Conservation (phyloP, 2,329 filamentous ascomycete genomes). For the Penicillium frequentans region DNA sequence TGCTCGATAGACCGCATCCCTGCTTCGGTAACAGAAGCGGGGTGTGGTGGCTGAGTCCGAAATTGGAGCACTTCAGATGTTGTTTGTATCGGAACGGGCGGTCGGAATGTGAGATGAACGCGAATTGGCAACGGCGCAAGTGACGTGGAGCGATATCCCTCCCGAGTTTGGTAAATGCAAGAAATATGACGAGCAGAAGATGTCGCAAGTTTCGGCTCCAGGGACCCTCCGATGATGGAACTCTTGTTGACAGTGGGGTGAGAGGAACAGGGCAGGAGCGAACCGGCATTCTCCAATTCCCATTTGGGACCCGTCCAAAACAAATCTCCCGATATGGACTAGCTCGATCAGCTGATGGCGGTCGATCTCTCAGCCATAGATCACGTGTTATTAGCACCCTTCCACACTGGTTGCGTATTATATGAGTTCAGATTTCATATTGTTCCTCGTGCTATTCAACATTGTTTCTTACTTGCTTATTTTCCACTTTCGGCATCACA, state of each 20-base stretch:
- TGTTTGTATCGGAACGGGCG: constrained; percentile 1
- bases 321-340: constrained; percentile 43
- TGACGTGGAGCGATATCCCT: neutral
- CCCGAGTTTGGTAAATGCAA: neutral
- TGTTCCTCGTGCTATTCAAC: neutral
- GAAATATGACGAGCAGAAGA: neutral
- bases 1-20: constrained; percentile 42
- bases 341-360: constrained; percentile 12
- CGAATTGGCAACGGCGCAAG: neutral
- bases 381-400: constrained; percentile 7
- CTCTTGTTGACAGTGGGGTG: constrained; percentile 26
- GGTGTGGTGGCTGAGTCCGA: constrained; percentile 9
- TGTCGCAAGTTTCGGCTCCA: neutral
- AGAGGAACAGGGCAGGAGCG: constrained; percentile 20
- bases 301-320: constrained; percentile 28
- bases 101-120: constrained; percentile 18
- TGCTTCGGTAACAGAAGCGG: constrained; percentile 33
- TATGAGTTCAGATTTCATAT: neutral
- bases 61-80: neutral
- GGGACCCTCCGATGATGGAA: constrained; percentile 15
- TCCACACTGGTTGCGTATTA: neutral
- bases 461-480: fast-evolving
- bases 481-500: neutral
- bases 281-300: constrained; percentile 21
- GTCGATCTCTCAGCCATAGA: constrained; percentile 19